These are phyloP conservation scores for Bromus sterilis DNA, from an alignment of 176 grass and related monocot genomes.

Conservation along the genomic window DNA sequence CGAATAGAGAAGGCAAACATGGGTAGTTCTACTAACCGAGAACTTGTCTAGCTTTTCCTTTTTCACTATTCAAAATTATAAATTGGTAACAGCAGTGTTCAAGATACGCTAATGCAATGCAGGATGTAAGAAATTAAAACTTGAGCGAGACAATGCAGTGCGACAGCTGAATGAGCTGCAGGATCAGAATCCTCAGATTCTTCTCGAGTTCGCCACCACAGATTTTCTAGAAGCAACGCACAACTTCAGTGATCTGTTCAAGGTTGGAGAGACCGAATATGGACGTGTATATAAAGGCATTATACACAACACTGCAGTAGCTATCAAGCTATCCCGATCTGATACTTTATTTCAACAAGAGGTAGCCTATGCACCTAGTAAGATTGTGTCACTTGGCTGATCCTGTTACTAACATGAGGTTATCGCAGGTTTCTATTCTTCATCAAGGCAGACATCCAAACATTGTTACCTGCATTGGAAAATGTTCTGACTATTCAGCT, in stretches of 20 bases:
- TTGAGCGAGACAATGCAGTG: conserved; percentile 19
- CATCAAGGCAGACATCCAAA: conserved; percentile 10
- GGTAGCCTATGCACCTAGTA: neutral
- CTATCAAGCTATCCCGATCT: conserved; percentile 29
- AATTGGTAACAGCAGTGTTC: neutral
- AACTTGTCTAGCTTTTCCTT: neutral
- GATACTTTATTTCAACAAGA: conserved; percentile 31
- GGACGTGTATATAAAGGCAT: conserved; percentile 31
- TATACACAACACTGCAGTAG: conserved; percentile 21
- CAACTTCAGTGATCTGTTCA: conserved; percentile 9
- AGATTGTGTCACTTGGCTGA: neutral
- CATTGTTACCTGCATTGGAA: conserved; percentile 18
- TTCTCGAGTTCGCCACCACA: neutral
- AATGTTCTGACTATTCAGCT: conserved; percentile 20
- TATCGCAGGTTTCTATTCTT: conserved; percentile 30
- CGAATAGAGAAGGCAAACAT: neutral
- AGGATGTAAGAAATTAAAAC: conserved; percentile 20
- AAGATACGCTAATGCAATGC: neutral
- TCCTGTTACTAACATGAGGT: neutral
- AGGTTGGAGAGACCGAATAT: conserved; percentile 31
- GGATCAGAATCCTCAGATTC: neutral
- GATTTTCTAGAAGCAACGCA: conserved; percentile 37
- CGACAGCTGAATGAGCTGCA: conserved; percentile 22
- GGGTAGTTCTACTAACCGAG: neutral
- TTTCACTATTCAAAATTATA: neutral